These are phyloP conservation scores for Ceratocystis alfenasii DNA, from an alignment of 2,329 filamentous ascomycete genomes.

Conservation along the genomic window DNA sequence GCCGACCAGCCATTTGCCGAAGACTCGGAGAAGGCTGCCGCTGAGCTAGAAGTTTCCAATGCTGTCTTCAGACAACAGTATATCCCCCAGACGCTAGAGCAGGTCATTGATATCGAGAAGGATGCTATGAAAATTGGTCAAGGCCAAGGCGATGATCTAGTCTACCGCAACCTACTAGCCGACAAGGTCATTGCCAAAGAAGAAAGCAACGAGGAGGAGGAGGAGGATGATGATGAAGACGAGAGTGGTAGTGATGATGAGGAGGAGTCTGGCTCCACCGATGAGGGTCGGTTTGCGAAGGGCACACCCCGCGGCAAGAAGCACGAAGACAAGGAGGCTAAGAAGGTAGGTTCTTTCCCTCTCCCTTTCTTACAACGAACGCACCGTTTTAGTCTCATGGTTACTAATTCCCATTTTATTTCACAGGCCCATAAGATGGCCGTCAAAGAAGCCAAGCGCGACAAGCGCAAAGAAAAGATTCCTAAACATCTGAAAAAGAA, in stretches of 20 bases:
- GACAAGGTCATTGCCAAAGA: slow-evolving; percentile 43
- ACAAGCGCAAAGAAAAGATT: slow-evolving; percentile 89
- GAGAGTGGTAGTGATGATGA: slow-evolving; percentile 26
- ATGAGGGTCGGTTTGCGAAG: slow-evolving; percentile 49
- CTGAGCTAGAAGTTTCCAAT: slow-evolving; percentile 63
- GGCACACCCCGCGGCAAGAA: slow-evolving; percentile 65
- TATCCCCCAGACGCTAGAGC: slow-evolving; percentile 88
- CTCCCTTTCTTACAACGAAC: neutral
- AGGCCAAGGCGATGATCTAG: slow-evolving; percentile 62
- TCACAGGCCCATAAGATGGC: slow-evolving; percentile 61
- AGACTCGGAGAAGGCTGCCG: slow-evolving; percentile 39
- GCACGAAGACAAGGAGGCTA: slow-evolving; percentile 84
- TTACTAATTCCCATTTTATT: slow-evolving; percentile 25
- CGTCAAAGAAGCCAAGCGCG: slow-evolving; percentile 89
- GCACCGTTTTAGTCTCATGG: neutral
- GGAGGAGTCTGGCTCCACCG: slow-evolving; percentile 37
- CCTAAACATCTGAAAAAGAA: slow-evolving; percentile 94
- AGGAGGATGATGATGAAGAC: slow-evolving; percentile 32
- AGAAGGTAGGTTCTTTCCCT: slow-evolving; percentile 44
- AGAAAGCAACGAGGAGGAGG: slow-evolving; percentile 30
- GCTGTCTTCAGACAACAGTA: slow-evolving; percentile 94
- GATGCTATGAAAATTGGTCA: slow-evolving; percentile 67
- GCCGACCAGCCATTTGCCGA: slow-evolving; percentile 40
- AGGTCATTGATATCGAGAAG: slow-evolving; percentile 92
- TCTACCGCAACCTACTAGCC: slow-evolving; percentile 77